Conservation (phyloP, 2,329 filamentous ascomycete genomes). For the Phoma sp. region DNA sequence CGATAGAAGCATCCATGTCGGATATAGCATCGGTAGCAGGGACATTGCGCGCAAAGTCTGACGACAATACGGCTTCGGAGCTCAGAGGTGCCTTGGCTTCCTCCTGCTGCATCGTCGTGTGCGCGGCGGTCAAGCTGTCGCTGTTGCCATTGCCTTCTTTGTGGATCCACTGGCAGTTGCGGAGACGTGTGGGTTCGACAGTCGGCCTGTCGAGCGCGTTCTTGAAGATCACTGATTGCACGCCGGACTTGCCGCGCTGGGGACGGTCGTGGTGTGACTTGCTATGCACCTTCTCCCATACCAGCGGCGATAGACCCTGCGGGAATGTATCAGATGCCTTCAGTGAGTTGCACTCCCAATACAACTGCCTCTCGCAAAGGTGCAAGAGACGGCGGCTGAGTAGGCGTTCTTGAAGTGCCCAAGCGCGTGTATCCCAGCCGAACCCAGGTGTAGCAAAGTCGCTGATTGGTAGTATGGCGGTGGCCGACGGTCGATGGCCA, state of each 20-base stretch:
- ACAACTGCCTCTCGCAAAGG: slow-evolving; percentile 41
- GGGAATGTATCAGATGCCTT: slow-evolving; percentile 48
- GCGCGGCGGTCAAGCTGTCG: slow-evolving; percentile 23
- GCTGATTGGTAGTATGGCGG: slow-evolving; percentile 18
- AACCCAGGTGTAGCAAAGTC: slow-evolving; percentile 32
- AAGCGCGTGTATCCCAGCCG: slow-evolving; percentile 45
- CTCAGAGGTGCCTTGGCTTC: slow-evolving; percentile 7
- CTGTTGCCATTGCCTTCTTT: slow-evolving; percentile 29
- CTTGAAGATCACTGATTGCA: background rate
- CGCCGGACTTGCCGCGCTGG: slow-evolving; percentile 9
- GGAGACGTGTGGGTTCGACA: slow-evolving; percentile 14
- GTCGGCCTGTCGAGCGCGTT: background rate
- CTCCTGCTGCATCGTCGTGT: slow-evolving; percentile 17
- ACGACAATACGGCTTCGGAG: background rate
- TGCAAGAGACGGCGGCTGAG: slow-evolving; percentile 45
- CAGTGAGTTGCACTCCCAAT: slow-evolving; percentile 48
- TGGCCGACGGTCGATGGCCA: slow-evolving; percentile 8
- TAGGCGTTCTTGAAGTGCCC: slow-evolving; percentile 46
- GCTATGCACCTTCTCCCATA: slow-evolving; percentile 47
- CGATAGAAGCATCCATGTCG: background rate
- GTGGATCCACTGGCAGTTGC: slow-evolving; percentile 30
- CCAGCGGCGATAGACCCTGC: slow-evolving; percentile 38
- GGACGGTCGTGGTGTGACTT: slow-evolving; percentile 7
- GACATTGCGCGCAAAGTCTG: slow-evolving; percentile 1
- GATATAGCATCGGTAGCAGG: background rate